Evolutionary conservation across 2,329 filamentous ascomycete genomes (phyloP).

Genomic region (Cladosporium velox): DNA sequence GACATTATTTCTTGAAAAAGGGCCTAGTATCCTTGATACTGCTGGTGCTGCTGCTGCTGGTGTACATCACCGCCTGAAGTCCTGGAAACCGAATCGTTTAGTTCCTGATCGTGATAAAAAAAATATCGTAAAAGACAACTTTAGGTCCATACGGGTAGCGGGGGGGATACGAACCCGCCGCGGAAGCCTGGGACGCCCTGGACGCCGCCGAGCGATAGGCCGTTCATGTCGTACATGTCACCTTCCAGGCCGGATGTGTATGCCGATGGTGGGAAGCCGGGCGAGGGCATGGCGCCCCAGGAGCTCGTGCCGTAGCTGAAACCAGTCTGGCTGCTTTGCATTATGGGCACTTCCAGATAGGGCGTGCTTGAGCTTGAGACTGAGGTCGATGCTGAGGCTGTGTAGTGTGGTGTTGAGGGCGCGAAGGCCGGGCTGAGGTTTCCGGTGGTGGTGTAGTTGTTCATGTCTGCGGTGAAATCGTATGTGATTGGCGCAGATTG

Average conservation of each 20-base stretch:
- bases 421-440: conserved; percentile 54
- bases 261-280: conserved; percentile 35
- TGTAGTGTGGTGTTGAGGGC: conserved; percentile 47
- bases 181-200: conserved; percentile 26
- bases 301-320: conserved; percentile 35
- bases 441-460: conserved; percentile 27
- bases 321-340: conserved; percentile 26
- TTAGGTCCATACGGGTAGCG: conserved; percentile 39
- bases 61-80: conserved; percentile 26
- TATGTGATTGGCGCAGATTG: conserved; percentile 9
- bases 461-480: conserved; percentile 25
- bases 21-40: conserved; percentile 20
- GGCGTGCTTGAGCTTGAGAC: conserved; percentile 35
- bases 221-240: conserved; percentile 16
- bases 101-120: conserved; percentile 23
- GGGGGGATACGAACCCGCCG: conserved; percentile 39
- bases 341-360: conserved; percentile 49
- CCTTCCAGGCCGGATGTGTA: conserved; percentile 30
- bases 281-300: conserved; percentile 39
- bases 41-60: conserved; percentile 14
- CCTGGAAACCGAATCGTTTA: conserved; percentile 33
- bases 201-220: conserved; percentile 20
- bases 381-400: conserved; percentile 29
- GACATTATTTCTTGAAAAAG: not conserved
- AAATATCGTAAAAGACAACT: conserved; percentile 19